Evolutionary conservation across 306 rosid species (phyloP), one percentile per base, ranked within the genome.

Genomic region (Rubus parviflorus): DNA sequence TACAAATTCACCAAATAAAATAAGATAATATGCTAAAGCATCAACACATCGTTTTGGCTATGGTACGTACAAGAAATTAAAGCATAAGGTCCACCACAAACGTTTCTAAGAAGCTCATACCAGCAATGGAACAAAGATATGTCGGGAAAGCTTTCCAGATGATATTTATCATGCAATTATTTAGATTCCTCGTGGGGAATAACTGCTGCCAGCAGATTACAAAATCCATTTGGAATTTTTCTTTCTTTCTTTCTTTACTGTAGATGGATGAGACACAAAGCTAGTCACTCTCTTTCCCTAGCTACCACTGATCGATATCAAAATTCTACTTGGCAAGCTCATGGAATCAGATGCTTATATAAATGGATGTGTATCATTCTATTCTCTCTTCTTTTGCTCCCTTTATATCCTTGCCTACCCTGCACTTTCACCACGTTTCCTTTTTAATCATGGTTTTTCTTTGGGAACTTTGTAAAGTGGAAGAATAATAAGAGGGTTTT

Each of bases 341-440:
- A 52, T 60, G 81, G 96, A 83, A 92, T 90, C 93, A 37, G 96
- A 92, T 90, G 84, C 97, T 84, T 79, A 79, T 62, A 75, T 79
- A 69, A 30, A 47, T 62, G 72, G 70, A 16, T 41, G 80, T 79
- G 63, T 82, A 76, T 75, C 52, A 25, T 46, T 64, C 69, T 41
- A 17, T 19, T 22, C 54, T 43, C 43, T 42, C 60, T 72, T 66
- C 68, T 37, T 53, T 79, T 81, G 67, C 85, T 72, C 75, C 73
- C 79, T 84, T 49, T 77, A 63, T 75, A 62, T 84, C 77, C 74
- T 35, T 63, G 69, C 71, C 77, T n/a, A 53, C 80, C 80, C 48
- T 52, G 75, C 71, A 68, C 69, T 49, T 62, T 48, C 79, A 69
- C 65, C 62, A 67, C 68, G 40, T 77, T 79, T 38, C 81, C 52